Percentiles rank a stretch among this genome's conserved stretches.
These are phyloP conservation scores for Clonostachys rosea DNA, from an alignment of 2,329 filamentous ascomycete genomes.

Conservation along the genomic window DNA sequence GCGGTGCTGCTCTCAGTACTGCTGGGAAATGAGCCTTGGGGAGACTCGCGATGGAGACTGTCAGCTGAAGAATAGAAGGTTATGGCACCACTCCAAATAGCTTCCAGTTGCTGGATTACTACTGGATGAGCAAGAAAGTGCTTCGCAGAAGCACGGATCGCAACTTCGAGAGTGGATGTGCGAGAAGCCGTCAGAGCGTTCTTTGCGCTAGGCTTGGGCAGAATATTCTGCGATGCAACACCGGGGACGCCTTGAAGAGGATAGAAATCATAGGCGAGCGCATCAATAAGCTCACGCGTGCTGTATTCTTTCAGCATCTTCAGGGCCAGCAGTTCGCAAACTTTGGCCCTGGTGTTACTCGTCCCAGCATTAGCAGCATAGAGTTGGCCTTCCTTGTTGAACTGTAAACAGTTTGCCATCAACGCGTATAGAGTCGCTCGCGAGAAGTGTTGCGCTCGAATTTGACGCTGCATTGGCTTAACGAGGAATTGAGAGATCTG, in stretches of 20 bases:
- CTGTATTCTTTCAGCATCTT: constrained; percentile 86
- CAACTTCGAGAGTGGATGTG: constrained; percentile 87
- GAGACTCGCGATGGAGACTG: constrained; percentile 63
- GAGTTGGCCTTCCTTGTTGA: constrained; percentile 78
- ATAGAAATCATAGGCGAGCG: constrained; percentile 91
- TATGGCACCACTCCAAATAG: constrained; percentile 94
- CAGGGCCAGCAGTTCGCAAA: constrained; percentile 87
- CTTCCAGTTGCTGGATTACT: constrained; percentile 91
- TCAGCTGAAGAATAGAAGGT: constrained; percentile 91
- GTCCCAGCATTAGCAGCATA: constrained; percentile 82
- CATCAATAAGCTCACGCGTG: constrained; percentile 87
- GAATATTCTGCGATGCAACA: constrained; percentile 1
- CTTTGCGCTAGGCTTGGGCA: constrained; percentile 25
- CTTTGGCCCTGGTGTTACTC: constrained; percentile 77
- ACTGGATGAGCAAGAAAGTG: constrained; percentile 87
- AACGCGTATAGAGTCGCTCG: constrained; percentile 83
- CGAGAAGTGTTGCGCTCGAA: constrained; percentile 77
- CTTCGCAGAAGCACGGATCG: constrained; percentile 89
- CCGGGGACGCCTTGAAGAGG: constrained; percentile 76
- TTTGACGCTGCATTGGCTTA: constrained; percentile 91
- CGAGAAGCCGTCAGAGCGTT: constrained; percentile 59
- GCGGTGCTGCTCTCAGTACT: constrained; percentile 13
- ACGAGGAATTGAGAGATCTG: constrained; percentile 94
- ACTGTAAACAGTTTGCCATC: constrained; percentile 91
- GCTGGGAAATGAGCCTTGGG: constrained; percentile 8